Evolutionary conservation across 2,329 filamentous ascomycete species (phyloP).

Genomic region (Alternaria gansuensis): DNA sequence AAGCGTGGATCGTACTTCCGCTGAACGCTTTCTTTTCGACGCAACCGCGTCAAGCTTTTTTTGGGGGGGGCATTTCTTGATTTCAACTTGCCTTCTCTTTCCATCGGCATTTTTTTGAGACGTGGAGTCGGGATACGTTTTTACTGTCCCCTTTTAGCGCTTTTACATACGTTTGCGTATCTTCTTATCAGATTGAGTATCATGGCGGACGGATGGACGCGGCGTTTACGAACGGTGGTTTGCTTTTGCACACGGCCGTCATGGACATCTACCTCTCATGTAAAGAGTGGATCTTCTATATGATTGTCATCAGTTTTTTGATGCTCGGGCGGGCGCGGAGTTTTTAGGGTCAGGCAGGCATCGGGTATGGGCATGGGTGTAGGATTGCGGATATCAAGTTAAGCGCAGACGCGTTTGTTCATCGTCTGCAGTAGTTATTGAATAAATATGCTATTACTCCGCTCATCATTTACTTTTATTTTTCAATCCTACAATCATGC

Average conservation of each 20-base stretch:
- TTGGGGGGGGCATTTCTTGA: conserved; percentile 1
- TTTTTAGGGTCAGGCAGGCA: background rate
- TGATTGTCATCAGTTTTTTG: conserved; percentile 4
- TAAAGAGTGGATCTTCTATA: conserved; percentile 12
- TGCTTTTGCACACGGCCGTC: conserved; percentile 6
- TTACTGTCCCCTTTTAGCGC: background rate
- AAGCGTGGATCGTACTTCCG: conserved; percentile 39
- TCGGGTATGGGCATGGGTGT: conserved; percentile 5
- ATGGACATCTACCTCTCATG: conserved; percentile 21
- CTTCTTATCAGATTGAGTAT: conserved; percentile 20
- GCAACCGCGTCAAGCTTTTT: background rate
- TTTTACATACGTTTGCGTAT: conserved; percentile 1
- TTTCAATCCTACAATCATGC: background rate
- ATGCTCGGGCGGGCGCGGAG: conserved; percentile 1
- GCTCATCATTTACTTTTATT: conserved; percentile 5
- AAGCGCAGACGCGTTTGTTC: background rate
- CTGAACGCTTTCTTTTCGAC: background rate
- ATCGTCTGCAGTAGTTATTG: conserved; percentile 1
- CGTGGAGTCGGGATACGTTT: background rate
- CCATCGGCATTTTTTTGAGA: background rate
- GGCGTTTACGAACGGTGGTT: conserved; percentile 8
- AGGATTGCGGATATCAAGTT: background rate
- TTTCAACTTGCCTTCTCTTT: conserved; percentile 2
- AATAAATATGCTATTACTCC: conserved; percentile 14
- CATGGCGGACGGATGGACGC: conserved; percentile 16